Evolutionary conservation across 371 early-diverging fungal species (phyloP), one percentile per base, ranked within the genome.

Genomic region (Catenaria anguillulae): DNA sequence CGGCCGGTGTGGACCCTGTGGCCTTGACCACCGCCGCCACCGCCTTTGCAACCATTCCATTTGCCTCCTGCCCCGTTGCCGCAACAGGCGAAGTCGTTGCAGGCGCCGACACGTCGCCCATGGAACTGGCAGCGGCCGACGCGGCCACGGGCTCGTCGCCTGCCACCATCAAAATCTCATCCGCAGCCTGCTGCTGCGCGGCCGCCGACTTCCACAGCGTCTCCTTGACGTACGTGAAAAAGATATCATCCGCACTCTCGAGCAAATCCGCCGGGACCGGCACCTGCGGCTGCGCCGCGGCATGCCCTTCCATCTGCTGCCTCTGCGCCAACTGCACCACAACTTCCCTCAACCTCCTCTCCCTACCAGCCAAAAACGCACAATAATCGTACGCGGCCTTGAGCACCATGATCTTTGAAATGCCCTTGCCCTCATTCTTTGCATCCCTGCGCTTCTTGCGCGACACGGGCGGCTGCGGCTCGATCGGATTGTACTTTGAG

Each of bases 71-170:
- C 45, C 21, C 45, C 45, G 3, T 45, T 23, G 45, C 45, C n/a
- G 45, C 37, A 4, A 37, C 37, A 4, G 37, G 8, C 8, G 8
- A 13, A 4, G 37, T 4, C 4, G 4, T 37, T 37, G 37, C n/a
- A n/a, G n/a, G n/a, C n/a, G n/a, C n/a, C n/a, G n/a, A n/a, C n/a
- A n/a, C n/a, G n/a, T n/a, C n/a, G n/a, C n/a, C n/a, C n/a, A n/a
- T n/a, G n/a, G 37, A 37, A 13, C 37, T 13, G 13, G 4, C 37
- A 37, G 37, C 37, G 37, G 37, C 37, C 8, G 37, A 8, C 37
- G 37, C 37, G 37, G 37, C 8, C 37, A 13, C 37, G 8, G 37
- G 8, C 8, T 85, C 37, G 45, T 23, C 45, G 45, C 21, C 45
- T 2, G 45, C 21, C 19, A 17, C 45, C 10, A 23, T 23, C 10